A percentile compares a stretch with the other conserved stretches of the same genome.
Conservation (phyloP, 2,329 filamentous ascomycete species). For the Botryotinia calthae region DNA sequence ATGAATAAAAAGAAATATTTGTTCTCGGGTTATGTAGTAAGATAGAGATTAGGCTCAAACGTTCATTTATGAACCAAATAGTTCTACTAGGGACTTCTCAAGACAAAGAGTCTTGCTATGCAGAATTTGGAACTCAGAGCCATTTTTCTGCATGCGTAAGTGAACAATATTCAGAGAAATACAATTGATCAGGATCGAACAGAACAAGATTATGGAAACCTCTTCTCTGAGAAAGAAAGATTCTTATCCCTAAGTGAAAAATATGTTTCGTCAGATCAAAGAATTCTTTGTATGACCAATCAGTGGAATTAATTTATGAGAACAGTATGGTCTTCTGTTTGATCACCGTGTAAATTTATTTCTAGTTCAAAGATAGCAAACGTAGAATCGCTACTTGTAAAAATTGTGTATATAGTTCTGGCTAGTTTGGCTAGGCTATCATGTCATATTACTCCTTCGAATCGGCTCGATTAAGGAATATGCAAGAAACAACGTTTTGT, state of each 20-base stretch:
- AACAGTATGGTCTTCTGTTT: neutral
- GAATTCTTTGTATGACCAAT: neutral
- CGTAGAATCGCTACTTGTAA: too few relatives aligned
- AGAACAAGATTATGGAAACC: neutral
- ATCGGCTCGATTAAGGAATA: rapidly evolving
- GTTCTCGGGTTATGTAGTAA: neutral
- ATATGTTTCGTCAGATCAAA: neutral
- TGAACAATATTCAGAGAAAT: neutral
- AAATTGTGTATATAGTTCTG: neutral
- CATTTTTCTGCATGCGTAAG: neutral
- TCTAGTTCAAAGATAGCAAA: too few relatives aligned
- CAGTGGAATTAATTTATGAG: neutral
- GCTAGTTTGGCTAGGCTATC: neutral
- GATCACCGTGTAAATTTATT: neutral
- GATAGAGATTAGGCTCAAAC: neutral
- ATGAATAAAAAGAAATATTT: neutral
- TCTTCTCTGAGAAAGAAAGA: neutral
- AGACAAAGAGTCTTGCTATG: neutral
- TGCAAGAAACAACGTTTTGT: neutral
- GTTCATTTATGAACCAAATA: neutral
- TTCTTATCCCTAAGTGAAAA: neutral
- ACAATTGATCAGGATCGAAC: neutral
- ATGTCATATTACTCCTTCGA: neutral
- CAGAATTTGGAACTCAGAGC: neutral
- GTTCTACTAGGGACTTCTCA: too few relatives aligned